A percentile compares a stretch with the other conserved stretches of the same genome.
Evolutionary conservation across 805 yeast genomes (phyloP).

Genomic region (Naumovozyma baii): DNA sequence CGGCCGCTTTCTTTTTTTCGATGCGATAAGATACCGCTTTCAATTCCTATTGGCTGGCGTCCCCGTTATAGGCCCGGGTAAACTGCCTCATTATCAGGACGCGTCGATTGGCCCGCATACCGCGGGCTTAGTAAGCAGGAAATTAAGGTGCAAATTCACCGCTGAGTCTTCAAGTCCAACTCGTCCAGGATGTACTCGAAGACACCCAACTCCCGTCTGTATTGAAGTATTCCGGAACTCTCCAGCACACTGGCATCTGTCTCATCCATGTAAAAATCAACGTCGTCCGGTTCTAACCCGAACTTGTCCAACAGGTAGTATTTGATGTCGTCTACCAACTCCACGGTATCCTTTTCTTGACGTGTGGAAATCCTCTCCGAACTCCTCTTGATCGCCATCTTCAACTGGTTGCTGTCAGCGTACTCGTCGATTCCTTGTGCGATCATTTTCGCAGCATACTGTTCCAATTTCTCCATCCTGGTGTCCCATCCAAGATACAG

Average conservation of each 20-base stretch:
- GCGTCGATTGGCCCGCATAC: background rate
- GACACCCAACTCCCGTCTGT: background rate
- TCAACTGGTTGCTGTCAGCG: constrained; percentile 29
- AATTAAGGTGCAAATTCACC: background rate
- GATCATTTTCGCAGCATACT: constrained; percentile 47
- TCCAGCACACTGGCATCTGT: background rate
- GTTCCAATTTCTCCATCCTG: constrained; percentile 54
- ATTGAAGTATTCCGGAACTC: background rate
- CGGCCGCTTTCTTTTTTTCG: background rate
- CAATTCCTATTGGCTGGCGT: background rate
- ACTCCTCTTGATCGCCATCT: constrained; percentile 34
- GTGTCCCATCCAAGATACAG: constrained; percentile 61
- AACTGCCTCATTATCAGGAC: background rate
- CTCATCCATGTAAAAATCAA: constrained; percentile 1
- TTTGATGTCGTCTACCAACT: constrained; percentile 67
- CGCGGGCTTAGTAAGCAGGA: too few relatives aligned
- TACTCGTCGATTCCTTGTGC: constrained; percentile 40
- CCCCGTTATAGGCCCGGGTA: background rate
- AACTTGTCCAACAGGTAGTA: constrained; percentile 39
- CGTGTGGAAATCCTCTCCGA: constrained; percentile 49
- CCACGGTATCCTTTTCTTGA: constrained; percentile 73
- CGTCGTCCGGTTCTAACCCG: constrained; percentile 23
- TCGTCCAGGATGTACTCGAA: background rate
- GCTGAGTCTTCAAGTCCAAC: background rate
- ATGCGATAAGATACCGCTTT: background rate